Conservation (phyloP, 2,329 filamentous ascomycete genomes). For the Colletotrichum echinochloae region DNA sequence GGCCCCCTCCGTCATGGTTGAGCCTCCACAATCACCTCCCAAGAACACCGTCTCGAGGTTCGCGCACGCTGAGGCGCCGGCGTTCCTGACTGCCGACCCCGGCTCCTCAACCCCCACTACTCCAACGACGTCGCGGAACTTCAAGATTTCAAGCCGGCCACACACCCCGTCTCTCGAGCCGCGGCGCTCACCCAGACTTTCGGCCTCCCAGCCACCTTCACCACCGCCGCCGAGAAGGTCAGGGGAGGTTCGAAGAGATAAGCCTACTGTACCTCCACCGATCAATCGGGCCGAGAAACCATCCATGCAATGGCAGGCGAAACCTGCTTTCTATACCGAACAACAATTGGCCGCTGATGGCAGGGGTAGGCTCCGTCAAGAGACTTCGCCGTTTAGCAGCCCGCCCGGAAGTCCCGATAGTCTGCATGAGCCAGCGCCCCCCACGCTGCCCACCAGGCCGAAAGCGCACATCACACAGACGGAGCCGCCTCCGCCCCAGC, state of each 20-base stretch:
- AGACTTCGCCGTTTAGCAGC: slow-evolving; percentile 85
- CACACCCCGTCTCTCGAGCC: slow-evolving; percentile 64
- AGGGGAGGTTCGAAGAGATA: slow-evolving; percentile 67
- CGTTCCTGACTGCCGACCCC: slow-evolving; percentile 62
- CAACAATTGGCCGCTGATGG: slow-evolving; percentile 46
- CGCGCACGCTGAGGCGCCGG: slow-evolving; percentile 55
- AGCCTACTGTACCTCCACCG: slow-evolving; percentile 71
- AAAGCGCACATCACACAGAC: slow-evolving; percentile 42
- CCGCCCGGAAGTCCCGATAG: slow-evolving; percentile 81
- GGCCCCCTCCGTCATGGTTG: slow-evolving; percentile 74
- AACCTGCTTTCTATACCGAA: slow-evolving; percentile 45
- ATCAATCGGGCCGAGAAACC: slow-evolving; percentile 83
- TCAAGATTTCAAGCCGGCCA: slow-evolving; percentile 67
- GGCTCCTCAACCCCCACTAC: slow-evolving; percentile 56
- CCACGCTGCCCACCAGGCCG: slow-evolving; percentile 62
- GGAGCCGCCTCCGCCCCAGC: slow-evolving; percentile 43
- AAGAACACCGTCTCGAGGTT: slow-evolving; percentile 57
- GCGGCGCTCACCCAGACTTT: slow-evolving; percentile 60
- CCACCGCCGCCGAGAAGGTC: slow-evolving; percentile 74
- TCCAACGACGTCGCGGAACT: slow-evolving; percentile 57
- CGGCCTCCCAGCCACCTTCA: slow-evolving; percentile 67
- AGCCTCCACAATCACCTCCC: slow-evolving; percentile 77
- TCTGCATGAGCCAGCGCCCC: slow-evolving; percentile 62
- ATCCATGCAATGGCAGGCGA: slow-evolving; percentile 48
- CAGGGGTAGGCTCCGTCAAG: slow-evolving; percentile 54